Evolutionary conservation across 2,329 filamentous ascomycete genomes (phyloP).

Genomic region (Fusarium zealandicum): DNA sequence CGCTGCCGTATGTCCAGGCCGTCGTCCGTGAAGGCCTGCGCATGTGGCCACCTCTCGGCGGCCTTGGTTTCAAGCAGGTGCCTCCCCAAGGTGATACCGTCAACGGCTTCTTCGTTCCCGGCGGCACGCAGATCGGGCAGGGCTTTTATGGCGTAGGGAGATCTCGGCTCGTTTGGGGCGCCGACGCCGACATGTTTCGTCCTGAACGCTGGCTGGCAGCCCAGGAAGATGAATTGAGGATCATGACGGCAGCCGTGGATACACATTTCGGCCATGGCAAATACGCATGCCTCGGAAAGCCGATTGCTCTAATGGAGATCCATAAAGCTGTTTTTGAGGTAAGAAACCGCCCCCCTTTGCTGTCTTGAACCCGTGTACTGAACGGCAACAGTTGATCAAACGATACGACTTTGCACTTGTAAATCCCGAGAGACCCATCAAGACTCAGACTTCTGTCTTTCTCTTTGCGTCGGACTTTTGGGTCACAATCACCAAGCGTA

Average conservation of each 20-base stretch:
- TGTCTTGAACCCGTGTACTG: background rate
- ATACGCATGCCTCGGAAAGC: slow-evolving; percentile 55
- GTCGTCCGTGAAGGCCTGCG: slow-evolving; percentile 65
- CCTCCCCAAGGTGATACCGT: slow-evolving; percentile 60
- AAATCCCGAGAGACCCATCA: slow-evolving; percentile 46
- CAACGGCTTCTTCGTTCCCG: slow-evolving; percentile 59
- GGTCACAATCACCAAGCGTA: slow-evolving; percentile 43
- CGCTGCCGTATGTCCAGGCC: slow-evolving; percentile 62
- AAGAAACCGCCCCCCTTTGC: slow-evolving; percentile 5
- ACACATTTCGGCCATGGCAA: slow-evolving; percentile 56
- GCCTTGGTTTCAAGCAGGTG: slow-evolving; percentile 60
- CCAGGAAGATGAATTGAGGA: slow-evolving; percentile 40
- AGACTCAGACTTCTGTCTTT: slow-evolving; percentile 45
- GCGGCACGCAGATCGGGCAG: slow-evolving; percentile 60
- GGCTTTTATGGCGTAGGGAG: slow-evolving; percentile 63
- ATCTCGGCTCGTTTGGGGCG: slow-evolving; percentile 56
- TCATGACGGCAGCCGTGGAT: slow-evolving; percentile 50
- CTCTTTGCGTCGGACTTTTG: slow-evolving; percentile 48
- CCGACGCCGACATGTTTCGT: slow-evolving; percentile 59
- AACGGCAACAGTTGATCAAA: slow-evolving; percentile 39
- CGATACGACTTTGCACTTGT: slow-evolving; percentile 46
- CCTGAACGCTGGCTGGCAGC: slow-evolving; percentile 62
- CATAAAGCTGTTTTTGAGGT: slow-evolving; percentile 59
- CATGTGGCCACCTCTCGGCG: slow-evolving; percentile 61
- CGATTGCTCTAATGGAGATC: slow-evolving; percentile 57